phyloP scores from a whole-genome alignment of 2,329 filamentous ascomycete species.

The Geoglossum cookeanum region DNA sequence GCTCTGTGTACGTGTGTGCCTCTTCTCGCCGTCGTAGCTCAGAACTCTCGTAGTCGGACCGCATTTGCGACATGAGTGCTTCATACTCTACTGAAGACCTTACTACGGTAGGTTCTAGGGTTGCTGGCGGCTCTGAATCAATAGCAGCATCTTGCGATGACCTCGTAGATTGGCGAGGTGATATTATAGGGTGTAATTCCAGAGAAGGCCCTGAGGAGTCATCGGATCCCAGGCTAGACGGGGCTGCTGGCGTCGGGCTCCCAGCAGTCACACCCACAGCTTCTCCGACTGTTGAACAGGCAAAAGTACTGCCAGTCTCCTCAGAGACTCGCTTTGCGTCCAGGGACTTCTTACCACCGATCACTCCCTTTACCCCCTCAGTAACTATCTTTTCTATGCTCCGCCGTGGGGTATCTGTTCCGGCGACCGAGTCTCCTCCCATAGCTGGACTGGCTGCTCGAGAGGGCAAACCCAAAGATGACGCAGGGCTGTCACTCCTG shows the following conservation, averaged over 20 bases:
- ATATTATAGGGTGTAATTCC: constrained; percentile 3
- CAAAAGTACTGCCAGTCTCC: constrained; percentile 9
- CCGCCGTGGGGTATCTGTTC: constrained; percentile 22
- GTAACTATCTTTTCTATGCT: constrained; percentile 12
- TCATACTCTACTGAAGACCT: constrained; percentile 20
- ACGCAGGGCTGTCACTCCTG: constrained; percentile 26
- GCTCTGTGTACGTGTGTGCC: constrained; percentile 63
- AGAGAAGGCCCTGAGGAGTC: constrained; percentile 17
- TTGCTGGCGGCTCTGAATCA: neutral
- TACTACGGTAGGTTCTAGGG: neutral
- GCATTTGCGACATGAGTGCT: constrained; percentile 27
- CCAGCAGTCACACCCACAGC: neutral
- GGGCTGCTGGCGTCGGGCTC: neutral
- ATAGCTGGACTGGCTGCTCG: constrained; percentile 31
- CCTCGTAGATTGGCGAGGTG: neutral
- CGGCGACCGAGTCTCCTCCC: constrained; percentile 13
- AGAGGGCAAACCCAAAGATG: constrained; percentile 31
- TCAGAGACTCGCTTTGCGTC: constrained; percentile 7
- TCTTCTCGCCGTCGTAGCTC: constrained; percentile 57
- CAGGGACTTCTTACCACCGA: constrained; percentile 6
- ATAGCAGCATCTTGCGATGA: neutral
- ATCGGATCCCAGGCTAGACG: constrained; percentile 7
- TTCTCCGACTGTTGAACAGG: constrained; percentile 17
- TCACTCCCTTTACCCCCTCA: constrained; percentile 6
- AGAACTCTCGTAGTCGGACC: constrained; percentile 29